These are phyloP conservation scores for Urochloa ruziziensis DNA, from an alignment of 176 grass and related monocot genomes.

Conservation along the genomic window DNA sequence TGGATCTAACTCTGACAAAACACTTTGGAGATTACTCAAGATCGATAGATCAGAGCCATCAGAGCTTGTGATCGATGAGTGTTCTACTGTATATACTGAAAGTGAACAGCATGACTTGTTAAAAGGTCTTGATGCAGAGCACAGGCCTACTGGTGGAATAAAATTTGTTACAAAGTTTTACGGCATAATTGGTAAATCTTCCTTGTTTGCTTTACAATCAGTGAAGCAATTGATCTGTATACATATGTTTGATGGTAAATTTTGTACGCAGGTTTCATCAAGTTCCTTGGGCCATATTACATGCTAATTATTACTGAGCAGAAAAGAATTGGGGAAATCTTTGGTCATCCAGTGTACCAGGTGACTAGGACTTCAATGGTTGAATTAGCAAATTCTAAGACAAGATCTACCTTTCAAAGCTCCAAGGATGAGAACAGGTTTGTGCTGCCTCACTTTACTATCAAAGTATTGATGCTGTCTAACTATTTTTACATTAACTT, in stretches of 20 bases:
- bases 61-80: conserved; percentile 70
- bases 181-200: conserved; percentile 72
- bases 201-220: not conserved
- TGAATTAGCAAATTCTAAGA: conserved; percentile 59
- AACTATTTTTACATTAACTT: conserved; percentile 4
- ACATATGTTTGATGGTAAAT: conserved; percentile 13
- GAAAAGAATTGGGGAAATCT: conserved; percentile 76
- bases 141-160: conserved; percentile 64
- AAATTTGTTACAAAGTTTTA: conserved; percentile 90
- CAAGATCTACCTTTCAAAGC: conserved; percentile 33
- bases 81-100: conserved; percentile 65
- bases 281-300: conserved; percentile 86
- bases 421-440: conserved; percentile 64
- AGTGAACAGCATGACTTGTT: conserved; percentile 52
- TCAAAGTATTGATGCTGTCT: not conserved
- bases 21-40: conserved; percentile 69
- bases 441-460: not conserved
- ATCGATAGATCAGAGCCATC: conserved; percentile 68
- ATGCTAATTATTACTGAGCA: conserved; percentile 86
- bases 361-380: conserved; percentile 68
- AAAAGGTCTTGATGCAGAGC: conserved; percentile 57
- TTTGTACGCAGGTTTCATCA: conserved; percentile 71
- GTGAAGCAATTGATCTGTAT: not conserved
- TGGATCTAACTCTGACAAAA: conserved; percentile 63
- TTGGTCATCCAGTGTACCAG: conserved; percentile 79